phyloP scores from a whole-genome alignment of 1,284 basidiomycete species.

The Moesziomyces sp. region DNA sequence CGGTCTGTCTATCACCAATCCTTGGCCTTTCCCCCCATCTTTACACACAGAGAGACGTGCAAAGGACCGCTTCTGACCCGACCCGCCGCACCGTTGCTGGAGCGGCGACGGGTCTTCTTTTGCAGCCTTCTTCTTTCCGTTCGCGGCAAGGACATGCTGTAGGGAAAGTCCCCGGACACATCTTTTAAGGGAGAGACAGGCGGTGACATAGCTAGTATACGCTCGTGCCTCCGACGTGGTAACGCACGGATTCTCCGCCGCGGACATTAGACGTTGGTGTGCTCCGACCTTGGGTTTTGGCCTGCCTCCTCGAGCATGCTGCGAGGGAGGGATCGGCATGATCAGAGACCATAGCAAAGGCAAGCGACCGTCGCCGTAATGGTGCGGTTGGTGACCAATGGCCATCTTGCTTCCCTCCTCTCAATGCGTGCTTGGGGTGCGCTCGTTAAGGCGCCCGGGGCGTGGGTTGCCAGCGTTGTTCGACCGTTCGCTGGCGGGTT shows the following conservation, averaged over 20 bases:
- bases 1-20: not conserved
- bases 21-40: not conserved
- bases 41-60: slow-evolving; percentile 41
- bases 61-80: slow-evolving; percentile 48
- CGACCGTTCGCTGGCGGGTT: slow-evolving; percentile 6
- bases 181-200: slow-evolving; percentile 12
- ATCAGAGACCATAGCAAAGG: slow-evolving; percentile 45
- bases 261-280: slow-evolving; percentile 1
- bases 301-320: not conserved
- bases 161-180: slow-evolving; percentile 60
- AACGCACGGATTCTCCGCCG: slow-evolving; percentile 27
- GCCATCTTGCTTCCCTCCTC: slow-evolving; percentile 26
- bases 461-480: slow-evolving; percentile 8
- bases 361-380: slow-evolving; percentile 53
- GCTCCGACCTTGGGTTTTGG: not conserved
- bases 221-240: slow-evolving; percentile 12
- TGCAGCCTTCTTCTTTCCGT: slow-evolving; percentile 40
- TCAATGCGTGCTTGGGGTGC: not conserved
- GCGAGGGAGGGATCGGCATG: slow-evolving; percentile 1
- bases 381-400: slow-evolving; percentile 26
- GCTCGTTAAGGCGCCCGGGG: slow-evolving; percentile 5
- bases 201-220: slow-evolving; percentile 31
- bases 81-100: slow-evolving; percentile 1
- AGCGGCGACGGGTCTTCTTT: slow-evolving; percentile 8
- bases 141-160: slow-evolving; percentile 41